Percentiles rank a stretch among this genome's conserved stretches.
Conservation (phyloP, 1,284 basidiomycete genomes). For the Ceratobasidium sp. region DNA sequence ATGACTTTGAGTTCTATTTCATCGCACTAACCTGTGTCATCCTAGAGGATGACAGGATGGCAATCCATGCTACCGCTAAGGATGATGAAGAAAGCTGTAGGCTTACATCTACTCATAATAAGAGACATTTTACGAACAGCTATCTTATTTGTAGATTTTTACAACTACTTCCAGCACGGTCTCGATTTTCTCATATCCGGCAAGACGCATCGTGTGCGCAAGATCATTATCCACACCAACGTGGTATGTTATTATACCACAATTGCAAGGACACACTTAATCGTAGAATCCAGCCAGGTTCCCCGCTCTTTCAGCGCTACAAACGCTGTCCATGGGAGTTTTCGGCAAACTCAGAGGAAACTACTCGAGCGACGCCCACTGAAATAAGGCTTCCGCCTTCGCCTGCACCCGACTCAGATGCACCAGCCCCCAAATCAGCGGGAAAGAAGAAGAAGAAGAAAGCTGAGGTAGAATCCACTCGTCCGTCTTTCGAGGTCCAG, state of each 20-base stretch:
- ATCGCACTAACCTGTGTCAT: not conserved
- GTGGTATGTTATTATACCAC: constrained; percentile 64
- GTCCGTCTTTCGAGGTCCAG: constrained; percentile 21
- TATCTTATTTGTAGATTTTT: constrained; percentile 71
- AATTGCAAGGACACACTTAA: not conserved
- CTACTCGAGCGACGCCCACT: constrained; percentile 56
- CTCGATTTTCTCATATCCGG: constrained; percentile 80
- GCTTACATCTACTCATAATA: constrained; percentile 42
- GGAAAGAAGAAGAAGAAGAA: constrained; percentile 36
- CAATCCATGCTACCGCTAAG: constrained; percentile 70
- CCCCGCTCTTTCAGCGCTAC: constrained; percentile 86
- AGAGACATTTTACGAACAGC: constrained; percentile 52
- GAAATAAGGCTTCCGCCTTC: constrained; percentile 36
- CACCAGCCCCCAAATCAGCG: not conserved
- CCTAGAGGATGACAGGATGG: constrained; percentile 82
- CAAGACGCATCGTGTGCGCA: constrained; percentile 75
- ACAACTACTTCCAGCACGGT: constrained; percentile 91
- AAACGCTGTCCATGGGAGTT: constrained; percentile 91
- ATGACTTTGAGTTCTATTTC: not conserved
- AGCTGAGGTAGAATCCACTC: not conserved
- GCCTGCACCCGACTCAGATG: constrained; percentile 5
- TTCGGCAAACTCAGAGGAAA: constrained; percentile 75
- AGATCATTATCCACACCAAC: constrained; percentile 87
- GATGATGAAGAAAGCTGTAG: constrained; percentile 49
- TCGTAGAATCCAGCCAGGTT: constrained; percentile 70